Evolutionary conservation across 495 filamentous ascomycete species (phyloP), one percentile per base, ranked within the genome.

Genomic region (Aspergillus egyptiacus): DNA sequence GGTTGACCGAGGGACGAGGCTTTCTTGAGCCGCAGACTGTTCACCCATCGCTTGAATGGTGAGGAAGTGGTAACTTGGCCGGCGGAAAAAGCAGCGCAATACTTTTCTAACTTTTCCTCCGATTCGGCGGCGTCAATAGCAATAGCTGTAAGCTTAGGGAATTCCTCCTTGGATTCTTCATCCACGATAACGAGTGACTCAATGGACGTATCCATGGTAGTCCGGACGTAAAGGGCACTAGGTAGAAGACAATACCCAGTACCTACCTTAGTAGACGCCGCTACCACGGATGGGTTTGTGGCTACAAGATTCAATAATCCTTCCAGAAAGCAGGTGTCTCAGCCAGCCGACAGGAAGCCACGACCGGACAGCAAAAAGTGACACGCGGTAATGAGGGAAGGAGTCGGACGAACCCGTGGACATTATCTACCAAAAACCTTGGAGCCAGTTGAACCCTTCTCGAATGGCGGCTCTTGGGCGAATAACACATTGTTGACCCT

Each of bases 41-140:
- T 71, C 46, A 83, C 68, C 75, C 80, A 82, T 59, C 67, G 72
- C 36, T 65, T 70, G 55, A 83, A 78, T 4, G 74, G 63, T 36
- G 60, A 57, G 13, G 56, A 7, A 19, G 50, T 33, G 31, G 39
- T 31, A 5, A 51, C 31, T 34, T 38, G 41, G 22, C 60, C 41
- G 15, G 34, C 34, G 8, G 46, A 41, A n/a, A 31, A 31, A 6
- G 39, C 37, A 17, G 46, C 48, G 9, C 40, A 30, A 11, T 28
- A 24, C 5, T 18, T 19, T 30, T 36, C 48, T 7, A 28, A 27
- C n/a, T 45, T 53, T 18, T 14, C 36, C 20, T 55, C 28, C 18
- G 18, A 14, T 17, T 46, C 46, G 5, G 28, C 0, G 30, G 45
- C 33, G 14, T 43, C 51, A 37, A 49, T 1, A 6, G 34, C 25